Conservation (phyloP, 1,139 yeast species). For the Blastobotrys persicus region DNA sequence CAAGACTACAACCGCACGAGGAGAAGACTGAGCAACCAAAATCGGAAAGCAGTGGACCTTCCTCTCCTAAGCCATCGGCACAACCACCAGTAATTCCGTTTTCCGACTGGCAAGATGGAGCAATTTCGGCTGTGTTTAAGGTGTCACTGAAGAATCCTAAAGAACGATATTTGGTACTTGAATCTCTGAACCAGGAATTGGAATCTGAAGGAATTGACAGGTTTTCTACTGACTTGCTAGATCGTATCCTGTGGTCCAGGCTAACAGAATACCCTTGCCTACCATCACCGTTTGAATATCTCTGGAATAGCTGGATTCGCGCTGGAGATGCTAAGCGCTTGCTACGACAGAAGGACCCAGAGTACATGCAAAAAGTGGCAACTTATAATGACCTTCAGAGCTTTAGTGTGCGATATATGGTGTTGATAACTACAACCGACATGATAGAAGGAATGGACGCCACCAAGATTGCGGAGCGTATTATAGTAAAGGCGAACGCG, state of each 20-base stretch:
- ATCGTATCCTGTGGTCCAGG: conserved; percentile 32
- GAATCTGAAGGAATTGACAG: conserved; percentile 18
- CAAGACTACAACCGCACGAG: too few species aligned
- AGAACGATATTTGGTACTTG: conserved; percentile 16
- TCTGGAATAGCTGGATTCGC: conserved; percentile 27
- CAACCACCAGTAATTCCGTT: conserved; percentile 14
- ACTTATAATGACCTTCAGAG: conserved; percentile 20
- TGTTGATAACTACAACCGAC: conserved; percentile 19
- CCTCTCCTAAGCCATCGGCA: conserved; percentile 7
- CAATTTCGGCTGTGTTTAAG: conserved; percentile 24
- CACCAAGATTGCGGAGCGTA: conserved; percentile 21
- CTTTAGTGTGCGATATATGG: conserved; percentile 18
- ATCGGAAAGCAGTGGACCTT: not conserved
- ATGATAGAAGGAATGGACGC: conserved; percentile 16
- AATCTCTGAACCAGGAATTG: conserved; percentile 21
- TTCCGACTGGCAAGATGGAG: conserved; percentile 25
- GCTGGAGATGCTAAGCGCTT: conserved; percentile 20
- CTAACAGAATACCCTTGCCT: conserved; percentile 27
- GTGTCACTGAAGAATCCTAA: conserved; percentile 23
- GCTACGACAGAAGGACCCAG: conserved; percentile 16
- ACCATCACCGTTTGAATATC: conserved; percentile 28
- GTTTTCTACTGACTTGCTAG: conserved; percentile 28
- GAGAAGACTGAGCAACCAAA: not conserved
- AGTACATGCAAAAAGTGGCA: conserved; percentile 18
- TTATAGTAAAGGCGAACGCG: conserved; percentile 22